phyloP scores from a whole-genome alignment of 805 yeast species.

The Kurtzmaniella fragi region DNA sequence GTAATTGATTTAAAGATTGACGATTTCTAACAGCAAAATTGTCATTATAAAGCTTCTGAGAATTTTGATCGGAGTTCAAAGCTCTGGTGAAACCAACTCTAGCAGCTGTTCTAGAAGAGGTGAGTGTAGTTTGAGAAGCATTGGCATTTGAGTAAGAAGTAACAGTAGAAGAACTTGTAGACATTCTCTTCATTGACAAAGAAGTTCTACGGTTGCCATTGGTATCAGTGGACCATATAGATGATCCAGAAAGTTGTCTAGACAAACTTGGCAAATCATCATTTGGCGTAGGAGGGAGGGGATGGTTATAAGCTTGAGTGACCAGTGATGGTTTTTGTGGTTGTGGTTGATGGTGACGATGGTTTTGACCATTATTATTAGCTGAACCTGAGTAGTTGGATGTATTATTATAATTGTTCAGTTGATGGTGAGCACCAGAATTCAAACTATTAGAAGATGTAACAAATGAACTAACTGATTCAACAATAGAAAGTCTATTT shows the following conservation, averaged over 20 bases:
- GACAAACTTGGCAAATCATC: constrained; percentile 8
- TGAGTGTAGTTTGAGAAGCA: constrained; percentile 6
- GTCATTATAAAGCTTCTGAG: constrained; percentile 16
- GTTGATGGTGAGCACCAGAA: neutral
- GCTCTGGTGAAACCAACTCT: constrained; percentile 40
- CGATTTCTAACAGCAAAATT: constrained; percentile 12
- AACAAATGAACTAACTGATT: constrained; percentile 11
- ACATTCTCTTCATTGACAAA: constrained; percentile 25
- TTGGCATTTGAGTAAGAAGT: constrained; percentile 19
- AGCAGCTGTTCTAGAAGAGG: constrained; percentile 5
- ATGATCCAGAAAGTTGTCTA: constrained; percentile 24
- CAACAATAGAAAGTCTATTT: constrained; percentile 16
- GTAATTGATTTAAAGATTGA: constrained; percentile 24
- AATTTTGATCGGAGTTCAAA: constrained; percentile 24
- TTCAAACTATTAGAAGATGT: neutral
- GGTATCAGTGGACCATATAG: constrained; percentile 35
- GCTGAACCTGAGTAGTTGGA: neutral
- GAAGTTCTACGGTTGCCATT: constrained; percentile 18
- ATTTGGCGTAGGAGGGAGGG: constrained; percentile 3
- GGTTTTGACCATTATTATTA: neutral
- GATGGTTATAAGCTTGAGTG: neutral
- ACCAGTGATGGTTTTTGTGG: neutral
- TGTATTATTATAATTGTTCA: neutral
- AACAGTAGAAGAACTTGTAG: constrained; percentile 23
- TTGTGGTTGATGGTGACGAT: neutral